Percentiles rank a stretch among this genome's conserved stretches.
Conservation (phyloP, 371 early-diverging fungal genomes). For the Mortierella polycephala region DNA sequence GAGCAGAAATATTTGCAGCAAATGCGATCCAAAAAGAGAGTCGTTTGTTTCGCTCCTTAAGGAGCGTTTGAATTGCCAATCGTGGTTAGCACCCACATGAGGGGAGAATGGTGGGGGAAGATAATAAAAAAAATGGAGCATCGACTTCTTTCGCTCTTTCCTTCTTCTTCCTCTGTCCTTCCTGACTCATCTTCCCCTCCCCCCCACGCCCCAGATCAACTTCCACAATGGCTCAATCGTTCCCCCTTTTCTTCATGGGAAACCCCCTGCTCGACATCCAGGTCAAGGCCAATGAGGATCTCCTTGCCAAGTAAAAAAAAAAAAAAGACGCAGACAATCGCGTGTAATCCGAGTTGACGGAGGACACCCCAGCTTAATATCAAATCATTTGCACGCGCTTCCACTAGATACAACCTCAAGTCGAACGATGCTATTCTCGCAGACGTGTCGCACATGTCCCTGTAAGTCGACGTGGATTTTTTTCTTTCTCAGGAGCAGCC, state of each 20-base stretch:
- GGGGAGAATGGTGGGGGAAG: background rate
- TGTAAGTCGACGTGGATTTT: constrained; percentile 61
- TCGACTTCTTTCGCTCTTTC: constrained; percentile 2
- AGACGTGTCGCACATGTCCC: constrained; percentile 83
- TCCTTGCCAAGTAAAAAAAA: constrained; percentile 77
- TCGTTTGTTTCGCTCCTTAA: background rate
- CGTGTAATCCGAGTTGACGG: background rate
- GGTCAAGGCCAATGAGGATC: constrained; percentile 75
- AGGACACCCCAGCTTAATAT: background rate
- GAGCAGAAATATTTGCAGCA: too few relatives aligned
- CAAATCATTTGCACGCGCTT: background rate
- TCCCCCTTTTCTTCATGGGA: constrained; percentile 75
- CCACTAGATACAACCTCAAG: constrained; percentile 76
- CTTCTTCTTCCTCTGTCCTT: constrained; percentile 1
- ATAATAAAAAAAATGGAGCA: background rate
- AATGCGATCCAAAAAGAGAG: too few relatives aligned
- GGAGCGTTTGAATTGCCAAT: background rate
- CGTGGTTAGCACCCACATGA: background rate
- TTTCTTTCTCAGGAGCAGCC: background rate
- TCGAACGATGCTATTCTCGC: constrained; percentile 96
- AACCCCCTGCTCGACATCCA: constrained; percentile 98
- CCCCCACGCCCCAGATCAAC: background rate
- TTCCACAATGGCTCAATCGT: constrained; percentile 18
- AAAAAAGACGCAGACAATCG: background rate
- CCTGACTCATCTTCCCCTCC: background rate